A percentile compares a stretch with the other conserved stretches of the same genome.
phyloP scores from a whole-genome alignment of 352 stramenopile species.

The Paralagenidium karlingii region DNA sequence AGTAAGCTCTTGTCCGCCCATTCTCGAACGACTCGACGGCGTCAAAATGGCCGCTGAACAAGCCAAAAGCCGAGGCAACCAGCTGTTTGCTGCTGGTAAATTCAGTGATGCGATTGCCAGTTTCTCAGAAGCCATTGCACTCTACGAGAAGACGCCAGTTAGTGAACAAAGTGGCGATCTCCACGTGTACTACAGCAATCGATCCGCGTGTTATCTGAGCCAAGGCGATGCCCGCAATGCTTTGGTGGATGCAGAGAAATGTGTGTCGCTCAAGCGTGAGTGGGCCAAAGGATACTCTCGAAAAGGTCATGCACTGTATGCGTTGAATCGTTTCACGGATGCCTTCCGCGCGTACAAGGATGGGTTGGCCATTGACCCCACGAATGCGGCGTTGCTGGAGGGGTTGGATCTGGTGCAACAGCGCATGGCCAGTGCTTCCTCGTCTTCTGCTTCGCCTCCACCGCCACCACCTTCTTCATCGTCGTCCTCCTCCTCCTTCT shows the following conservation, averaged over 20 bases:
- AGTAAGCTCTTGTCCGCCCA: no score
- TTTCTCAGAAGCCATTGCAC: conserved; percentile 71
- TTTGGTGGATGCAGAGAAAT: conserved; percentile 71
- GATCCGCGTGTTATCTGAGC: conserved; percentile 75
- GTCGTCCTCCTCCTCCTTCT: background rate
- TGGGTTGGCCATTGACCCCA: conserved; percentile 39
- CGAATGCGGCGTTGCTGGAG: conserved; percentile 57
- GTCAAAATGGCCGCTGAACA: conserved; percentile 67
- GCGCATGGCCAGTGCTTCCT: conserved; percentile 20
- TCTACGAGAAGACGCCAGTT: conserved; percentile 30
- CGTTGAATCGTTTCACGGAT: conserved; percentile 47
- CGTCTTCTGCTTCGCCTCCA: background rate
- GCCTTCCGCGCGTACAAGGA: conserved; percentile 72
- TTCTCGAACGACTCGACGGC: no score
- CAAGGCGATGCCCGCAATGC: conserved; percentile 46
- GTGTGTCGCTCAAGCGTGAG: conserved; percentile 49
- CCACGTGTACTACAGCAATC: conserved; percentile 77
- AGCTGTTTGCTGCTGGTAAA: conserved; percentile 50
- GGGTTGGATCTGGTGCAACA: conserved; percentile 44
- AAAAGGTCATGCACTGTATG: conserved; percentile 61
- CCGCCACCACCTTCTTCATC: conserved; percentile 4
- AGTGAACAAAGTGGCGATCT: conserved; percentile 7
- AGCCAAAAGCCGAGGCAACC: conserved; percentile 82
- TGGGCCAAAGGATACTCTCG: conserved; percentile 85
- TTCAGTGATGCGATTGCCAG: conserved; percentile 47